A percentile compares a stretch with the other conserved stretches of the same genome.
Conservation (phyloP, 108 stramenopile species). For the Cyclostephanos invisitatus region DNA sequence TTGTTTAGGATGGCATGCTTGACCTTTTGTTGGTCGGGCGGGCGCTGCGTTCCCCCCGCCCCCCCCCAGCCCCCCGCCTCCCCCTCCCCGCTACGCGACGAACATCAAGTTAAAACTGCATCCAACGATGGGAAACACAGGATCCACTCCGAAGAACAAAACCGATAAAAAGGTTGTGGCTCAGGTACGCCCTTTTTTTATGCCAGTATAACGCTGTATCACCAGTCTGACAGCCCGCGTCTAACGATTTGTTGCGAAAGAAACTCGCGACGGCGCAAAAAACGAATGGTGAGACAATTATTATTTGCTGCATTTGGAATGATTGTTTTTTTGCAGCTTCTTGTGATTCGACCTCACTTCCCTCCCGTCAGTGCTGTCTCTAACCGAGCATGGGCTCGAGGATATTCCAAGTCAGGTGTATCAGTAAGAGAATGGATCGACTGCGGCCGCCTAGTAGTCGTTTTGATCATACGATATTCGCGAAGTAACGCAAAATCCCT, state of each 20-base stretch:
- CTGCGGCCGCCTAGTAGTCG: neutral
- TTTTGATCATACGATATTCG: neutral
- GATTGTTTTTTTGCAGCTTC: neutral
- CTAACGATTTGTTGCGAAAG: neutral
- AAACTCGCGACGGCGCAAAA: conserved; percentile 42
- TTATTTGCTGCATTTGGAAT: neutral
- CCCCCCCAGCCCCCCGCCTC: too few species aligned
- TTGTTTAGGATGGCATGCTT: too few species aligned
- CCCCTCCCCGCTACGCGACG: too few species aligned
- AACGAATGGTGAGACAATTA: conserved; percentile 30
- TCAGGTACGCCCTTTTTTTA: conserved; percentile 44
- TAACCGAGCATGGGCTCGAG: conserved; percentile 78
- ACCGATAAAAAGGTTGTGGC: conserved; percentile 62
- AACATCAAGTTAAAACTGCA: too few species aligned
- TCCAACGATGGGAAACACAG: conserved; percentile 76
- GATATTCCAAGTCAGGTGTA: conserved; percentile 67
- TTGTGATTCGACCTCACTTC: neutral
- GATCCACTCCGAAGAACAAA: conserved; percentile 60
- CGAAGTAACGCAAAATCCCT: neutral
- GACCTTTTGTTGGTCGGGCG: too few species aligned
- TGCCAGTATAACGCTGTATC: neutral
- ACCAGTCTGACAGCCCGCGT: neutral
- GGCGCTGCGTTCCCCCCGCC: too few species aligned
- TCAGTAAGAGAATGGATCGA: conserved; percentile 48
- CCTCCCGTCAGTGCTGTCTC: conserved; percentile 59